Base-by-base conservation (phyloP, 2,329 filamentous ascomycete species). In the Alternaria gansuensis region DNA sequence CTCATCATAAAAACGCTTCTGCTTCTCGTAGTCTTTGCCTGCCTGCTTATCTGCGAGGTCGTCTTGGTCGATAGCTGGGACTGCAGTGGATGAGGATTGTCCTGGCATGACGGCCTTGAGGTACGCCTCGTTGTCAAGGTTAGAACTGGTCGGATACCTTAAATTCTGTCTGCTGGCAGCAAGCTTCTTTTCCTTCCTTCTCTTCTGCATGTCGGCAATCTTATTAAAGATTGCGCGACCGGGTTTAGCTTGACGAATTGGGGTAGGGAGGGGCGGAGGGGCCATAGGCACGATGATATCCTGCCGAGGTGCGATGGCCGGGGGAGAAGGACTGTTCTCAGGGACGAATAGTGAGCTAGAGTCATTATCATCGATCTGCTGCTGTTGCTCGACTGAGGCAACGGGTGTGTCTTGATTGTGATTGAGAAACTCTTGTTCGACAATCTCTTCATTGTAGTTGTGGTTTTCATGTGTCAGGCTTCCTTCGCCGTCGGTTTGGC, bases 1-100 rank as follows among this genome's bases (percentile, higher is more conserved):
- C 0, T 59, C 46, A 2, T 75, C 64, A 33, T 65, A 77, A 14
- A 69, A 23, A 0, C 39, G 57, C 53, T 73, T 68, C 36, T 67
- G 58, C 29, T 59, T 54, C 28, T 66, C 9, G 28, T 62, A 77
- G n/a, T 67, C 51, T 7, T 49, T 57, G 2, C 13, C 7, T 4
- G 65, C 67, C n/a, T 51, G 17, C 37, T 40, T 55, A 45, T 72
- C 48, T 24, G 52, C 55, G 36, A 57, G 29, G 3, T 63, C 59
- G 1, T 62, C 60, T 14, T 60, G 51, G 5, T 60, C 57, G 1
- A 58, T 28, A 11, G 24, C 24, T 2, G 53, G 37, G 5, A 14
- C 11, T 21, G 40, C 43, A 26, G 48, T 60, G 7, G 54, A 9
- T 10, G 51, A 26, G 6, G 57, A 37, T 23, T 14, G 34, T 53